Base-by-base conservation (phyloP, 768 basidiomycete genomes). In the Lyophyllum semitale region DNA sequence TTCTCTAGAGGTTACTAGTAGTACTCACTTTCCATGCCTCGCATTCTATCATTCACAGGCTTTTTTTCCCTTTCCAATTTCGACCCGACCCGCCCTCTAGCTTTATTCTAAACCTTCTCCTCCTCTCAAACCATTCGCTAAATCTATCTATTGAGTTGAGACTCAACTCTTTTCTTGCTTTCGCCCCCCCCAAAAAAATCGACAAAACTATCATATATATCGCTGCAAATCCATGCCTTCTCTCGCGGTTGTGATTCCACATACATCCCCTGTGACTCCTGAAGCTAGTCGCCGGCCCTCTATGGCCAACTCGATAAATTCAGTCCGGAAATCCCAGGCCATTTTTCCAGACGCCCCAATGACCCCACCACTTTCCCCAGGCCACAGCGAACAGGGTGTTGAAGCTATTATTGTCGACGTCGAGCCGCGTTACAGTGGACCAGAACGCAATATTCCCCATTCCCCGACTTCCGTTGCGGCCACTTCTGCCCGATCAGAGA, bases 301-400 rank as follows among this genome's bases (percentile, higher is more conserved):
- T 32, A 58, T 65, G 48, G 55, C 64, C 53, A 68, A 67, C 59
- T 58, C 68, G 35, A 27, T 56, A 48, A 30, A 44, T 27, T 41
- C 54, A n/a, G 23, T 32, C 33, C 58, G 61, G 25, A 64, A 79
- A 56, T 75, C 80, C 40, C 71, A 71, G 33, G 71, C 77, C 53
- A 71, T 81, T 59, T 70, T 78, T 48, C 69, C 76, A 42, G 79
- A 84, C 54, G 82, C 81, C n/a, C 88, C 84, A 22, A 80, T 89
- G 61, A 89, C 88, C 0, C 88, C 88, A 5, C 88, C 88, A 8
- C 72, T 86, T 55, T 90, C 88, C 41, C 87, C 85, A 2, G 72
- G 72, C 23, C 78, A 75, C 47, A 83, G 77, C 57, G 77, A 82
- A 51, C 60, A 62, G n/a, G 65, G 64, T 25, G 66, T 66, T 8